phyloP scores from a whole-genome alignment of 2,329 filamentous ascomycete genomes.

The Bipolaris bicolor region DNA sequence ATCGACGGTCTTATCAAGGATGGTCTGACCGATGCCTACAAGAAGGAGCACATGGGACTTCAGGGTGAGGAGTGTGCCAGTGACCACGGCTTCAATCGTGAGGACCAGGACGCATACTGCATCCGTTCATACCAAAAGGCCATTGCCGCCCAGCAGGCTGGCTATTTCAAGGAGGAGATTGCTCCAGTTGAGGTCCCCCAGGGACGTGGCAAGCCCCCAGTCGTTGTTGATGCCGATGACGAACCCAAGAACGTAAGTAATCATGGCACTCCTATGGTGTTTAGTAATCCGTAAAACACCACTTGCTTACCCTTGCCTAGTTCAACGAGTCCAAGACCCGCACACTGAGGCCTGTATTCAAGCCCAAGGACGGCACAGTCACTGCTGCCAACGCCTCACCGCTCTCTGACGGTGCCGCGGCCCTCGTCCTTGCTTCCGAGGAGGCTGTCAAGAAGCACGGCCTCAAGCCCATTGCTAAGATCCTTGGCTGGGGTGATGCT shows the following conservation, averaged over 20 bases:
- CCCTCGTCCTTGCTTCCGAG: constrained; percentile 91
- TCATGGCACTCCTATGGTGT: neutral
- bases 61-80: constrained; percentile 88
- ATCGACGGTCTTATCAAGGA: constrained; percentile 94
- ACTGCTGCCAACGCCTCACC: constrained; percentile 97
- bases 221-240: constrained; percentile 84
- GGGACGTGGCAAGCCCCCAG: constrained; percentile 85
- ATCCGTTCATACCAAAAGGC: constrained; percentile 95
- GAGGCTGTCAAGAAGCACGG: constrained; percentile 90
- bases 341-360: constrained; percentile 73
- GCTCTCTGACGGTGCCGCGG: constrained; percentile 92
- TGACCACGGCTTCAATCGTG: constrained; percentile 80
- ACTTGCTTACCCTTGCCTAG: constrained; percentile 35
- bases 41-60: constrained; percentile 96
- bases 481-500: constrained; percentile 95
- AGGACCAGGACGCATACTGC: constrained; percentile 93
- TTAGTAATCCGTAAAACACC: constrained; percentile 14
- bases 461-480: constrained; percentile 92
- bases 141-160: constrained; percentile 80
- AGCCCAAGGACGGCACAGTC: constrained; percentile 83
- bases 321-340: constrained; percentile 61
- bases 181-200: constrained; percentile 85
- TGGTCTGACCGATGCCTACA: constrained; percentile 91
- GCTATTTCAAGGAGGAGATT: constrained; percentile 85
- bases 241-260: constrained; percentile 84